Base-by-base conservation (phyloP, 345 rosid genomes). In the Populus euphratica region DNA sequence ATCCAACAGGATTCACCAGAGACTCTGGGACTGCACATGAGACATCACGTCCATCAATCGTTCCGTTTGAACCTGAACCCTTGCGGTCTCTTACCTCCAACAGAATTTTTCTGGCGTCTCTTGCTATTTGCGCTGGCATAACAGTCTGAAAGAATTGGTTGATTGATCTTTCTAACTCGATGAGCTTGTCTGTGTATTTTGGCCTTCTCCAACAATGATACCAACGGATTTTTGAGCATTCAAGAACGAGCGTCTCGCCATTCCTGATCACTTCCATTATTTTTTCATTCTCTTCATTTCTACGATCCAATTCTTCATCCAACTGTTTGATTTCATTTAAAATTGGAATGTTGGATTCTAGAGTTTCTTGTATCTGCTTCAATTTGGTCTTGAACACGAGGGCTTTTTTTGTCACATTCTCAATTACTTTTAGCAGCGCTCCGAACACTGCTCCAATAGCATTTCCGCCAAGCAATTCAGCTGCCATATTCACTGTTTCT, bases 21-120 rank as follows among this genome's bases (percentile, higher is more conserved):
- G 71, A 80, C 65, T 78, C 78, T 5, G 89, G 91, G 43, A 73
- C 83, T 0, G 81, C 63, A 47, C 33, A 23, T 29, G 86, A 86
- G 16, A 74, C 68, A 64, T 64, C 14, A 14, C 8, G 68, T 13
- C 44, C 2, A 62, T 74, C 3, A 5, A 7, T 70, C 25, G 68
- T 79, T 38, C 47, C 47, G 20, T 17, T n/a, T 3, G 16, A 36
- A 39, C 43, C 17, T 10, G 44, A 12, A 17, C 14, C 18, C 21
- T 2, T 38, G 72, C 11, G 13, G 44, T 3, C 56, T 25, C 18
- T 76, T 17, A 54, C 21, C 13, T 69, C 70, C 54, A 25, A 0
- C 14, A 68, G 16, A 3, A 56, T n/a, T 16, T 77, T 73, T 73
- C 44, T 81, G 14, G 2, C 7, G 77, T 84, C 86, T 63, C 86